Evolutionary conservation across 1,139 yeast genomes (phyloP), one percentile per base, ranked within the genome.

Genomic region (Pneumocystis wakefieldiae): DNA sequence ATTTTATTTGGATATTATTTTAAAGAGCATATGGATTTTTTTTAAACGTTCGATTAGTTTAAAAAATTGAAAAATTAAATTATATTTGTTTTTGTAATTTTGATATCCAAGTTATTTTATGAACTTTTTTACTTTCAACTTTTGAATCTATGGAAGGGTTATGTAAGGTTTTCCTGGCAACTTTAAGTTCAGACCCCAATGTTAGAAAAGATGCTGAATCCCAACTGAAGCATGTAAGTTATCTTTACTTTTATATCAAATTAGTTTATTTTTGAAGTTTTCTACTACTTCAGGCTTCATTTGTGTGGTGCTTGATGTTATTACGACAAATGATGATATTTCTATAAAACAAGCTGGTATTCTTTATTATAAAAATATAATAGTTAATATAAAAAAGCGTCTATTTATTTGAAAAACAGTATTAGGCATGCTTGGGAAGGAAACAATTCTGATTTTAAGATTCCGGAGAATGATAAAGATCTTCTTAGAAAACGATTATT

Each of bases 361-460:
- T 67, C 36, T 39, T 24, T 17, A 35, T 24, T 35, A 24, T 19
- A 29, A 10, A 39, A 55, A 7, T 17, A 60, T 29, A 10, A 17
- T 59, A 17, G 14, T 7, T 36, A 42, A 60, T 39, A 15, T 28
- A n/a, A 12, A 29, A 24, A 96, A 14, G 87, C 95, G 19, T 95
- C 95, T 0, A 85, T 92, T 37, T 91, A 84, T 73, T 83, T 92
- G 75, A 92, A 92, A 72, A 92, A 92, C 73, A 78, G 84, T 66
- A 78, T 90, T 36, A 76, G 80, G 15, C 80, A 81, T 65, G 79
- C 80, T 66, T 92, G 97, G 97, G 71, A 70, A 29, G 72, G 71
- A 17, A 73, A 73, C 3, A 78, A 75, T 4, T 69, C 71, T 28
- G 64, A 69, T 32, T 64, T 36, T 6, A 64, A 66, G 15, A 83